A percentile compares a stretch with the other conserved stretches of the same genome.
Evolutionary conservation across 805 yeast species (phyloP).

Genomic region (Grigorovia humatica): DNA sequence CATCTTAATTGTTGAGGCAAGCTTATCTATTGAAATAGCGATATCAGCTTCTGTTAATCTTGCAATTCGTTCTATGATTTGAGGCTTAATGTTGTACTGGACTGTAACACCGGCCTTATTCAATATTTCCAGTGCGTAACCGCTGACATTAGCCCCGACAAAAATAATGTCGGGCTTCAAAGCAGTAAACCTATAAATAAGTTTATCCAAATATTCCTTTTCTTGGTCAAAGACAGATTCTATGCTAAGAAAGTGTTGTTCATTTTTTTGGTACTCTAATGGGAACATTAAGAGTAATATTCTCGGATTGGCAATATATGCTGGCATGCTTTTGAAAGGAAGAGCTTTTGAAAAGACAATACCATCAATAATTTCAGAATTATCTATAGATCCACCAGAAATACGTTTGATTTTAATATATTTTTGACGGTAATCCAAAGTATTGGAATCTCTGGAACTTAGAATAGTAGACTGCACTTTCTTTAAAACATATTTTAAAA

Average conservation of each 20-base stretch:
- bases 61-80: conserved; percentile 68
- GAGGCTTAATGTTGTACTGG: conserved; percentile 69
- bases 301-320: conserved; percentile 51
- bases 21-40: conserved; percentile 73
- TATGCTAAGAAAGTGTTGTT: conserved; percentile 70
- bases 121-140: conserved; percentile 63
- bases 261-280: conserved; percentile 67
- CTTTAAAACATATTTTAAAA: conserved; percentile 40
- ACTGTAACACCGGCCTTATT: conserved; percentile 74
- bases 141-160: conserved; percentile 71
- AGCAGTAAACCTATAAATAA: conserved; percentile 68
- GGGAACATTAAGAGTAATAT: conserved; percentile 83
- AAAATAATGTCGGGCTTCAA: conserved; percentile 71
- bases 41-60: conserved; percentile 77
- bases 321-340: conserved; percentile 72
- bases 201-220: conserved; percentile 66
- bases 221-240: conserved; percentile 84
- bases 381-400: conserved; percentile 58
- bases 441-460: conserved; percentile 53
- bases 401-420: conserved; percentile 80
- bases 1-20: conserved; percentile 58
- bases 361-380: conserved; percentile 62
- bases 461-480: conserved; percentile 50
- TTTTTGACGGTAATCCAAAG: conserved; percentile 68
- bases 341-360: conserved; percentile 73